Evolutionary conservation across 306 rosid genomes (phyloP).

Genomic region (Dryas octopetala): DNA sequence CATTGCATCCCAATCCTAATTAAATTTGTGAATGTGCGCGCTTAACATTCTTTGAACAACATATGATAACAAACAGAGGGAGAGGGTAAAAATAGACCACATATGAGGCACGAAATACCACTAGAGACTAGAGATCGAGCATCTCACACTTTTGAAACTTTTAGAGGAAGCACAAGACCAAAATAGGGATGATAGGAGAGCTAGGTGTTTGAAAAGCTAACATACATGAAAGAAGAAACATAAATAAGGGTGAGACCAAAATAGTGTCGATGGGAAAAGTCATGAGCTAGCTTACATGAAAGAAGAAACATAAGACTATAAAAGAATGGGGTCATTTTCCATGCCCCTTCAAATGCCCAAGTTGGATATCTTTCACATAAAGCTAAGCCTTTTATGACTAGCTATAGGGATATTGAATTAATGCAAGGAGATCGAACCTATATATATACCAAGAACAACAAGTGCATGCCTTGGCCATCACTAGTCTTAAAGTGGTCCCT

Average conservation of each 20-base stretch:
- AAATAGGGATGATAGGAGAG: not conserved
- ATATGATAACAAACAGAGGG: not conserved
- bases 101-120: not conserved
- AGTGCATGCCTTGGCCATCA: not conserved
- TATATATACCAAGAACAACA: not conserved
- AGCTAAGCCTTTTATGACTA: not conserved
- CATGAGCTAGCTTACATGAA: not conserved
- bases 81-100: not conserved
- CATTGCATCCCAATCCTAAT: too few species aligned
- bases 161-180: not conserved
- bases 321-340: not conserved
- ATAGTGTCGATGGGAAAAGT: not conserved
- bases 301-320: conserved; percentile 11
- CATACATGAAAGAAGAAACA: conserved; percentile 3
- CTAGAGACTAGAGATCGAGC: not conserved
- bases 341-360: not conserved
- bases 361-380: conserved; percentile 2
- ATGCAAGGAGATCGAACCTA: not conserved
- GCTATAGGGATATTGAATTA: not conserved
- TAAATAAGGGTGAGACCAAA: not conserved
- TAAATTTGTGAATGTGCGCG: too few species aligned
- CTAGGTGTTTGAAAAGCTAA: not conserved
- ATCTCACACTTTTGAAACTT: not conserved
- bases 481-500: not conserved
- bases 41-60: too few species aligned